Conservation (phyloP, 2,329 filamentous ascomycete genomes). For the Pseudogymnoascus destructans region DNA sequence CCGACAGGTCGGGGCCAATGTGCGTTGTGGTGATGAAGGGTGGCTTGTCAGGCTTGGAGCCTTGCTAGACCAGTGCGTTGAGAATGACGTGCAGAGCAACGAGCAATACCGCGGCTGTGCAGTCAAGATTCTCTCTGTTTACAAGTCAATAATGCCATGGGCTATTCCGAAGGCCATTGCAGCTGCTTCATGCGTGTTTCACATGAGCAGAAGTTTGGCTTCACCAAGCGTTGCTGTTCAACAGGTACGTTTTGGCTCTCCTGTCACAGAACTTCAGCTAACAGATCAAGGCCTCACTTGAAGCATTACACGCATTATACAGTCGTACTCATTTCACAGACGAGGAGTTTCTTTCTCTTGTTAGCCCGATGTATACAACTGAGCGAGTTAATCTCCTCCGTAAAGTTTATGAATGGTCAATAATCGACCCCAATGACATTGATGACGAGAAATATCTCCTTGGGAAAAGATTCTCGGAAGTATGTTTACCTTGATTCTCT, state of each 20-base stretch:
- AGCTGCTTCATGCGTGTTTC: conserved; percentile 54
- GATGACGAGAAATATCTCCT: conserved; percentile 87
- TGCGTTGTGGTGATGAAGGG: conserved; percentile 69
- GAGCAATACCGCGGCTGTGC: conserved; percentile 57
- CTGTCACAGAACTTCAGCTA: neutral
- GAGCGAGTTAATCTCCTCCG: conserved; percentile 58
- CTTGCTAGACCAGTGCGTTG: conserved; percentile 61
- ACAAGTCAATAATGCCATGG: conserved; percentile 76
- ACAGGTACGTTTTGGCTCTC: conserved; percentile 41
- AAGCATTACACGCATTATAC: conserved; percentile 75
- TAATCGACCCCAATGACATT: conserved; percentile 66
- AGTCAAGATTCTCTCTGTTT: conserved; percentile 61
- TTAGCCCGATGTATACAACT: conserved; percentile 66
- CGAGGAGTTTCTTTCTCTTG: conserved; percentile 64
- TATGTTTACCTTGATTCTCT: conserved; percentile 28
- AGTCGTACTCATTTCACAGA: conserved; percentile 60
- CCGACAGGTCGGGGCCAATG: conserved; percentile 46
- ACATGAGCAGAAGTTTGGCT: conserved; percentile 59
- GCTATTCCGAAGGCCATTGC: conserved; percentile 71
- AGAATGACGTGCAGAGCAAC: conserved; percentile 49
- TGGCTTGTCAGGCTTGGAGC: conserved; percentile 71
- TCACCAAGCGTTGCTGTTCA: conserved; percentile 59
- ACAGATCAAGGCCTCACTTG: conserved; percentile 51
- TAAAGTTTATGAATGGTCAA: conserved; percentile 66
- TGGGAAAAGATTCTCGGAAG: conserved; percentile 88